Conservation (phyloP, 1,284 basidiomycete genomes). For the Ustilago crameri region DNA sequence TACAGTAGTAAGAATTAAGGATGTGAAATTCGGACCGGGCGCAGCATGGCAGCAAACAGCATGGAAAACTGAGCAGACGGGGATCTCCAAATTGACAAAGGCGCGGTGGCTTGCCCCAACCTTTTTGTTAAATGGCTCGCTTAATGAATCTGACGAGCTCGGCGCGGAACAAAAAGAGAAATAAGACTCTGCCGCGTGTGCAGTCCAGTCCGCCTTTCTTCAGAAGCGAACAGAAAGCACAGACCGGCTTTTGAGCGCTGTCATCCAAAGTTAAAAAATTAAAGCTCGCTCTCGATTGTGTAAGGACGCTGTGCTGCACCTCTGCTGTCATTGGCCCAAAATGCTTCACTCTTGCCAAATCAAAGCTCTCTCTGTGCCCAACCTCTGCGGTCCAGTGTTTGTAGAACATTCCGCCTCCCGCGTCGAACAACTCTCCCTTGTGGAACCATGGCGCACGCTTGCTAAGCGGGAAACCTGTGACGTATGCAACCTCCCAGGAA, state of each 20-base stretch:
- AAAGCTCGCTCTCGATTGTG: background rate
- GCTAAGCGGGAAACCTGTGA: background rate
- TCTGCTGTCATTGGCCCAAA: background rate
- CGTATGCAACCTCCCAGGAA: constrained; percentile 2
- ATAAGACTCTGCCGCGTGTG: too few species aligned
- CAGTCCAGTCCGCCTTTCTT: too few species aligned
- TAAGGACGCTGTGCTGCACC: background rate
- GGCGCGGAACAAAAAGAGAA: too few species aligned
- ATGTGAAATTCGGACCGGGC: too few species aligned
- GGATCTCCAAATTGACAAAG: too few species aligned
- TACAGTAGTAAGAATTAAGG: too few species aligned
- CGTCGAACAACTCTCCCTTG: background rate
- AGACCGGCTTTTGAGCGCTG: background rate
- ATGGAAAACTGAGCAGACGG: too few species aligned
- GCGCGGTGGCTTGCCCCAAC: too few species aligned
- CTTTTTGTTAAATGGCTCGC: too few species aligned
- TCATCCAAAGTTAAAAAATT: background rate
- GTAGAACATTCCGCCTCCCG: background rate
- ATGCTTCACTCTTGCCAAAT: background rate
- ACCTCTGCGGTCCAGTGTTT: background rate
- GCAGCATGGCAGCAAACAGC: too few species aligned
- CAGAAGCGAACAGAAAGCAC: background rate
- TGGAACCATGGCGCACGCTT: background rate
- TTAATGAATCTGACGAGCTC: too few species aligned
- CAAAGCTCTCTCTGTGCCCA: background rate